Percentiles rank a stretch among this genome's conserved stretches.
These are phyloP conservation scores for Mucor circinelloides DNA, from an alignment of 371 early-diverging fungal species.

Conservation along the genomic window DNA sequence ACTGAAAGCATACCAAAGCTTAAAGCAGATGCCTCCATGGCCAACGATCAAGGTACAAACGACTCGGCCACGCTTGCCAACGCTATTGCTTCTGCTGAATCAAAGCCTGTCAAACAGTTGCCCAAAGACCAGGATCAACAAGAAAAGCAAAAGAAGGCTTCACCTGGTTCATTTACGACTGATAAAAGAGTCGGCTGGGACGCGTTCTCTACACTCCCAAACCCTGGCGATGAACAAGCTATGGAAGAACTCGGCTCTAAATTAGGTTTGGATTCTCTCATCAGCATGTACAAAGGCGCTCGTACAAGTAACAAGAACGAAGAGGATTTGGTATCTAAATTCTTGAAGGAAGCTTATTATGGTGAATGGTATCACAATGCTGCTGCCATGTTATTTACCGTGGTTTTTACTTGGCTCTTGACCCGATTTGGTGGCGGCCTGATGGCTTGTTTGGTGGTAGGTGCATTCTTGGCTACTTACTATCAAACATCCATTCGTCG, in stretches of 20 bases:
- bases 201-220: conserved; percentile 37
- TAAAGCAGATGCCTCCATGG: conserved; percentile 9
- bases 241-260: conserved; percentile 14
- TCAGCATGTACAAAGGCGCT: conserved; percentile 23
- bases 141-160: not conserved
- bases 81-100: conserved; percentile 21
- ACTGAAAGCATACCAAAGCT: conserved; percentile 20
- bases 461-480: conserved; percentile 65
- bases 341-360: conserved; percentile 40
- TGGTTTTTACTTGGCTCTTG: conserved; percentile 38
- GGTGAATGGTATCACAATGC: conserved; percentile 46
- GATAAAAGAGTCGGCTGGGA: conserved; percentile 35
- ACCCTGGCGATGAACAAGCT: conserved; percentile 33
- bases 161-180: conserved; percentile 19
- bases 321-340: conserved; percentile 30
- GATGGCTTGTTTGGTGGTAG: conserved; percentile 44
- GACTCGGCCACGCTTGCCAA: conserved; percentile 7
- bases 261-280: conserved; percentile 23
- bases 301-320: conserved; percentile 6
- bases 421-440: conserved; percentile 38
- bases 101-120: conserved; percentile 16
- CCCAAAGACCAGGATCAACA: not conserved
- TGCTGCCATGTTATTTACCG: conserved; percentile 35
- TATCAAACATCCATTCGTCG: conserved; percentile 79
- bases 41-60: conserved; percentile 29